Evolutionary conservation across 2,329 filamentous ascomycete species (phyloP).

Genomic region (Trichoderma sp.): DNA sequence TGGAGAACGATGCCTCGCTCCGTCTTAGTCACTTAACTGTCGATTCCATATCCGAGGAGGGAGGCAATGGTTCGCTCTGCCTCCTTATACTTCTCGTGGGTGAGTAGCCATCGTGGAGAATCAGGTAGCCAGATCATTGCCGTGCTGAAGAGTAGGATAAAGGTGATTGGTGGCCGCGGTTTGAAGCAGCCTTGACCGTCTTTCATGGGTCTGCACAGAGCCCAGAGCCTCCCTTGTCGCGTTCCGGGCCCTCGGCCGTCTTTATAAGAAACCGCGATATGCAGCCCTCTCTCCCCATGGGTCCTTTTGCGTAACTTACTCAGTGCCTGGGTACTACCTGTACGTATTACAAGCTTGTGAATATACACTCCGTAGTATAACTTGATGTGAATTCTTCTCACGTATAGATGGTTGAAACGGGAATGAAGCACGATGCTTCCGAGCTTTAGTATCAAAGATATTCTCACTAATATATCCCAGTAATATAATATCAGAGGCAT

Average conservation of each 20-base stretch:
- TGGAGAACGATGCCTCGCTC: conserved; percentile 53
- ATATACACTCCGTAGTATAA: no score
- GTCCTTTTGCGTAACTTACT: background rate
- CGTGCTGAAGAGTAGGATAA: conserved; percentile 42
- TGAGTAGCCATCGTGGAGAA: conserved; percentile 44
- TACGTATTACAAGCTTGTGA: no score
- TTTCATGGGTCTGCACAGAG: background rate
- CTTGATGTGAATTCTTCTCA: no score
- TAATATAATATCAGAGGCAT: no score
- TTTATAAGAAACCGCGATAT: background rate
- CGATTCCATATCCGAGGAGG: conserved; percentile 39
- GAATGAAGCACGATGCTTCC: no score
- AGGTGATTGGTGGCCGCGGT: conserved; percentile 29
- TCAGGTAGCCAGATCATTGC: conserved; percentile 47
- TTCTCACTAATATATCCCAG: no score
- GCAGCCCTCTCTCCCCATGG: background rate
- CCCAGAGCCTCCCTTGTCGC: background rate
- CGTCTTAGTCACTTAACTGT: conserved; percentile 54
- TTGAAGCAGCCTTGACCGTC: background rate
- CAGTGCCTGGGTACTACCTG: background rate
- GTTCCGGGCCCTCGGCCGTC: background rate
- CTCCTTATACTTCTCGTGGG: conserved; percentile 47
- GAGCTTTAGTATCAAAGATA: no score
- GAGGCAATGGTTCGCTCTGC: conserved; percentile 32
- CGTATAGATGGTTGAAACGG: no score